Percentiles rank a stretch among this genome's conserved stretches.
These are phyloP conservation scores for Dendrobium officinale DNA, from an alignment of 106 monocot genomes.

Conservation along the genomic window DNA sequence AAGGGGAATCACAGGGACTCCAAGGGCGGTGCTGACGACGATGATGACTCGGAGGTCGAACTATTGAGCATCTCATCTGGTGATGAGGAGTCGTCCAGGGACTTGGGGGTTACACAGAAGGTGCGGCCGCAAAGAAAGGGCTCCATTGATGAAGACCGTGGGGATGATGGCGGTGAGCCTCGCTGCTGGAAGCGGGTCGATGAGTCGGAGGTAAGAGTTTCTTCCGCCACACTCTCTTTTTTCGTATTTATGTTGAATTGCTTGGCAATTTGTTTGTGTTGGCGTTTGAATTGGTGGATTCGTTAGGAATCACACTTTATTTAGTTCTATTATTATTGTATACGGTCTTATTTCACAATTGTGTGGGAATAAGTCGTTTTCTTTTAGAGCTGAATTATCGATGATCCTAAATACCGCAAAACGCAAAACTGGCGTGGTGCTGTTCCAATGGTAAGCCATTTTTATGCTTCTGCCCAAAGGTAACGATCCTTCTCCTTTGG, in stretches of 20 bases:
- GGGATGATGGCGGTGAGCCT: slow-evolving; percentile 82
- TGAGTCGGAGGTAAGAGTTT: slow-evolving; percentile 69
- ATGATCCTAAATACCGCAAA: neutral
- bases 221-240: neutral
- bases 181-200: slow-evolving; percentile 85
- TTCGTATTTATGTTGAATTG: neutral
- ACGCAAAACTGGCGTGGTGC: too few species aligned
- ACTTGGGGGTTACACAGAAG: slow-evolving; percentile 15
- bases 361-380: neutral
- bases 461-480: too few species aligned
- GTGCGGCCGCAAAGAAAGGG: slow-evolving; percentile 27
- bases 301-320: neutral
- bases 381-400: neutral
- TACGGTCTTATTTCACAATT: neutral
- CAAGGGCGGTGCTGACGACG: slow-evolving; percentile 47
- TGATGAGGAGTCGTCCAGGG: slow-evolving; percentile 68
- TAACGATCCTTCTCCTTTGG: too few species aligned
- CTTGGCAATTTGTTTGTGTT: neutral
- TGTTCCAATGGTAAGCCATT: too few species aligned
- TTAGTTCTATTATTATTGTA: neutral
- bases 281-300: neutral
- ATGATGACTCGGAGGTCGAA: slow-evolving; percentile 97
- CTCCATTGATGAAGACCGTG: slow-evolving; percentile 53
- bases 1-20: slow-evolving; percentile 12
- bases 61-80: slow-evolving; percentile 93